Evolutionary conservation across 176 grass and related monocot species (phyloP).

Genomic region (Rhynchospora breviuscula): DNA sequence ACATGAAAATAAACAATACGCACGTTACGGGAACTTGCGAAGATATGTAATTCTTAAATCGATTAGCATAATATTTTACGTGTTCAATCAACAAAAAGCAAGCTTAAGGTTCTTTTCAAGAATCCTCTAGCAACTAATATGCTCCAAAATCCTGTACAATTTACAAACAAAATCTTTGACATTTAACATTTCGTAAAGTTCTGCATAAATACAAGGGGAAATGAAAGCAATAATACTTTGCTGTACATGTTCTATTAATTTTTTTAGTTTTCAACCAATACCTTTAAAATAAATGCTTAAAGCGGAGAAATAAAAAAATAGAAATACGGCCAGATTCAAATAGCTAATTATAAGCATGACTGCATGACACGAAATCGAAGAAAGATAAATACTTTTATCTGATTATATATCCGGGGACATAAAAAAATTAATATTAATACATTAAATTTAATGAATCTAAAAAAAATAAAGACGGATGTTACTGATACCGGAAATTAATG

Average conservation of each 20-base stretch:
- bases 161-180: neutral
- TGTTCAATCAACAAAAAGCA: neutral
- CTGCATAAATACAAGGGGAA: too few species aligned
- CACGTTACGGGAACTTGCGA: neutral
- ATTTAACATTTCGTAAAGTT: neutral
- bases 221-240: too few species aligned
- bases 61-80: neutral
- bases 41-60: neutral
- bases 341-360: too few species aligned
- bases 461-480: too few species aligned
- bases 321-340: neutral
- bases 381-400: too few species aligned
- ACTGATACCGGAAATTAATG: too few species aligned
- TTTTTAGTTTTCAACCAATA: neutral
- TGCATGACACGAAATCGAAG: too few species aligned
- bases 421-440: too few species aligned
- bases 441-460: too few species aligned
- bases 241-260: neutral
- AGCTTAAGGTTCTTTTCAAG: slow-evolving; percentile 9
- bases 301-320: neutral
- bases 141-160: neutral
- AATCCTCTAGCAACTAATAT: neutral
- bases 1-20: neutral
- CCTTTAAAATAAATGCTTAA: neutral
- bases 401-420: too few species aligned